Conservation (phyloP, 352 stramenopile species). For the Phytophthora pistaciae region DNA sequence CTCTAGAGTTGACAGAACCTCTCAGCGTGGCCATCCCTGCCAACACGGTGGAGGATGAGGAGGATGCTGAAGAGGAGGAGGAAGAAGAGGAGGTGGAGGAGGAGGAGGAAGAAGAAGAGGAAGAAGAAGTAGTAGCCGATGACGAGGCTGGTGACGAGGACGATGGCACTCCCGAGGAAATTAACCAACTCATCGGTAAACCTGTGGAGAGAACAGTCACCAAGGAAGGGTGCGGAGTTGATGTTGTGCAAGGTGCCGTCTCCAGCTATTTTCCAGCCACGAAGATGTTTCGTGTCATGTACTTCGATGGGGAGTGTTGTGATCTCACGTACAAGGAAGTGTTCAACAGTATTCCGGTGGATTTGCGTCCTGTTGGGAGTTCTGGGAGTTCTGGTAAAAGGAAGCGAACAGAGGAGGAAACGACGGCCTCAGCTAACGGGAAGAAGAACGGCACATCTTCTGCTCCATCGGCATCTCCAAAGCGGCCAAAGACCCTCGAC, state of each 20-base stretch:
- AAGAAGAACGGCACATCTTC: slow-evolving; percentile 10
- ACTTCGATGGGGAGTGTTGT: slow-evolving; percentile 55
- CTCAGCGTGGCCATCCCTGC: slow-evolving; percentile 31
- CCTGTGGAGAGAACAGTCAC: slow-evolving; percentile 49
- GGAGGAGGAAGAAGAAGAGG: slow-evolving; percentile 25
- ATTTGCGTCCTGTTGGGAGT: slow-evolving; percentile 28
- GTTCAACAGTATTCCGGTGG: slow-evolving; percentile 62
- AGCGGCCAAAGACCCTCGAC: slow-evolving; percentile 43
- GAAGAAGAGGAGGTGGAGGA: slow-evolving; percentile 15
- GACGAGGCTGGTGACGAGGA: slow-evolving; percentile 32
- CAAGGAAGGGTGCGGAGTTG: slow-evolving; percentile 37
- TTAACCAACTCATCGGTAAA: slow-evolving; percentile 59
- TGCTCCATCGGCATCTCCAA: slow-evolving; percentile 37
- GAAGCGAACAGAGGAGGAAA: slow-evolving; percentile 53
- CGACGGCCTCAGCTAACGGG: slow-evolving; percentile 4
- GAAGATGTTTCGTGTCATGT: slow-evolving; percentile 80
- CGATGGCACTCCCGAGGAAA: slow-evolving; percentile 37
- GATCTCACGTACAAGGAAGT: slow-evolving; percentile 75
- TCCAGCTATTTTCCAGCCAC: slow-evolving; percentile 81
- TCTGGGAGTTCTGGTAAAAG: slow-evolving; percentile 25
- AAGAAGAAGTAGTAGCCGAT: slow-evolving; percentile 27
- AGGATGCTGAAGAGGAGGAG: slow-evolving; percentile 9
- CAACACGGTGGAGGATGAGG: slow-evolving; percentile 12
- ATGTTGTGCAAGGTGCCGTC: slow-evolving; percentile 59
- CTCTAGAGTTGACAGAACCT: slow-evolving; percentile 19